A percentile compares a stretch with the other conserved stretches of the same genome.
phyloP scores from a whole-genome alignment of 169 alveolate genomes.

The Cryptosporidium baileyi region DNA sequence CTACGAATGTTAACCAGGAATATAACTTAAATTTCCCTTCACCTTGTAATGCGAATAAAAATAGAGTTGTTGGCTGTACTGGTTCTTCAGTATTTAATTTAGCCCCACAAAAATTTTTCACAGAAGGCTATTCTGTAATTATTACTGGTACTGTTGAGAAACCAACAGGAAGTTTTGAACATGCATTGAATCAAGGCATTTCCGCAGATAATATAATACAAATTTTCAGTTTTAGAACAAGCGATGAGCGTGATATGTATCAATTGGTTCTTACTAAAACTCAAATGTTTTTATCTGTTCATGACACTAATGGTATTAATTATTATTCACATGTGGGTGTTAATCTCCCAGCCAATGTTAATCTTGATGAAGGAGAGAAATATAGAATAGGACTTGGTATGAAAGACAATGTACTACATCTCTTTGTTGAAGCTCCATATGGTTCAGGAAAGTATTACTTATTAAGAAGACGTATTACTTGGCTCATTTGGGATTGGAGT shows the following conservation, averaged over 20 bases:
- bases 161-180: conserved; percentile 1
- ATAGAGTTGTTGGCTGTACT: neutral
- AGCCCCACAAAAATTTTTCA: neutral
- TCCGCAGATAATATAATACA: conserved; percentile 3
- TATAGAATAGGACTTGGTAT: conserved; percentile 23
- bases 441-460: conserved; percentile 15
- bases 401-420: neutral
- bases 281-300: conserved; percentile 25
- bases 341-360: neutral
- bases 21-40: conserved; percentile 14
- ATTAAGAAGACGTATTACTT: neutral
- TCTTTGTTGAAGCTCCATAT: conserved; percentile 34
- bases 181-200: conserved; percentile 11
- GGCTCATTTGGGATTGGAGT: conserved; percentile 24
- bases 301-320: neutral
- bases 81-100: conserved; percentile 16
- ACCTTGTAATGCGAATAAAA: conserved; percentile 19
- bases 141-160: conserved; percentile 55
- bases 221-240: conserved; percentile 30
- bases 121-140: conserved; percentile 21
- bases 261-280: conserved; percentile 19
- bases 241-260: conserved; percentile 17
- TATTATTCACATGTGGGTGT: conserved; percentile 11
- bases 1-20: neutral
- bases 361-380: conserved; percentile 25